phyloP scores from a whole-genome alignment of 2,329 filamentous ascomycete genomes.

The Cladophialophora psammophila region DNA sequence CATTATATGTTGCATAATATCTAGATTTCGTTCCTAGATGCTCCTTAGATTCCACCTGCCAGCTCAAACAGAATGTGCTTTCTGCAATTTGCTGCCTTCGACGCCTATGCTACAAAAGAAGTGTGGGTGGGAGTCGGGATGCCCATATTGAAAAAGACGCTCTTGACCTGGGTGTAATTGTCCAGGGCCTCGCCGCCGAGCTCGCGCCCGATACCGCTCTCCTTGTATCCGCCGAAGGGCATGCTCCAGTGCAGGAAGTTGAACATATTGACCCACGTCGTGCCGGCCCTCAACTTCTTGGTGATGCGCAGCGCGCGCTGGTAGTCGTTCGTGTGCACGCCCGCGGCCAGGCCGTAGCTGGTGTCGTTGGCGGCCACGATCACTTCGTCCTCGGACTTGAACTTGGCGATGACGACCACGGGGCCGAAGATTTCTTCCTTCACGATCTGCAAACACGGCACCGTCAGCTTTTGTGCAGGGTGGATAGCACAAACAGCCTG shows the following conservation, averaged over 20 bases:
- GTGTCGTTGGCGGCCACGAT: conserved; percentile 50
- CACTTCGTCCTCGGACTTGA: conserved; percentile 50
- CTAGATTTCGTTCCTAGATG: neutral
- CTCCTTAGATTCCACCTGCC: neutral
- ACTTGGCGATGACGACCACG: conserved; percentile 50
- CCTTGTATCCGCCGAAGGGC: conserved; percentile 55
- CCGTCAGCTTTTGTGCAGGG: neutral
- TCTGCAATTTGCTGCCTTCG: neutral
- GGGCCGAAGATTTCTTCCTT: conserved; percentile 60
- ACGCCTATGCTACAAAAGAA: neutral
- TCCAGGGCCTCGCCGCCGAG: conserved; percentile 48
- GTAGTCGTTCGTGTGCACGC: conserved; percentile 52
- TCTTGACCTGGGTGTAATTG: conserved; percentile 66
- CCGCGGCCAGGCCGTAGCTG: conserved; percentile 51
- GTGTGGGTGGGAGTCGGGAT: neutral
- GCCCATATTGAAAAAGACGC: conserved; percentile 54
- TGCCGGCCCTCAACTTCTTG: conserved; percentile 51
- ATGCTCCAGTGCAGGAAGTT: conserved; percentile 50
- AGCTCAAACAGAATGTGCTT: neutral
- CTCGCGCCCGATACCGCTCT: conserved; percentile 28
- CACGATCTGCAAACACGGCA: conserved; percentile 52
- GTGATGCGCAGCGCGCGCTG: conserved; percentile 51
- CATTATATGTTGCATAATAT: neutral
- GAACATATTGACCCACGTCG: conserved; percentile 55
- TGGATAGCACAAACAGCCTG: neutral